Evolutionary conservation across 345 rosid species (phyloP).

Genomic region (Aegle marmelos): DNA sequence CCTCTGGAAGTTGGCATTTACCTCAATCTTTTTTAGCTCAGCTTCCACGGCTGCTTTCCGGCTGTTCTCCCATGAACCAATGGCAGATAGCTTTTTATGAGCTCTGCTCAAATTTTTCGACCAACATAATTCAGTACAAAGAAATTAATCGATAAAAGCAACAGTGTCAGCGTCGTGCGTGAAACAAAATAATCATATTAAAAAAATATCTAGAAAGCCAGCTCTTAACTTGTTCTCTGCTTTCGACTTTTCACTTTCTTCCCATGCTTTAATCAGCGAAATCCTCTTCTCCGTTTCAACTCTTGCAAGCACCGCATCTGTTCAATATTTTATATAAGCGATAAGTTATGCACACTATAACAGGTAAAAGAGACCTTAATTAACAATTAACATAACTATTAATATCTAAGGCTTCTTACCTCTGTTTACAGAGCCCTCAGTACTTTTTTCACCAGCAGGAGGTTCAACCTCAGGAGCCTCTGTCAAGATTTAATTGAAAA

Average conservation of each 20-base stretch:
- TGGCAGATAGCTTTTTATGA: slow-evolving; percentile 53
- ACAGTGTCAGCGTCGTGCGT: neutral
- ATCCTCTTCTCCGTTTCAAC: slow-evolving; percentile 73
- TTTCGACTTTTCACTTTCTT: slow-evolving; percentile 89
- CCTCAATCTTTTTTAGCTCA: slow-evolving; percentile 61
- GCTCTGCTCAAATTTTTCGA: slow-evolving; percentile 43
- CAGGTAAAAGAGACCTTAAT: neutral
- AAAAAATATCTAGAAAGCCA: neutral
- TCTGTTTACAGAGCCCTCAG: slow-evolving; percentile 49
- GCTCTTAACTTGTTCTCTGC: slow-evolving; percentile 73
- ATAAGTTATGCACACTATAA: neutral
- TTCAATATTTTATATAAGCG: neutral
- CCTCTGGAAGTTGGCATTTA: slow-evolving; percentile 1
- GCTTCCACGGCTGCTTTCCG: slow-evolving; percentile 61
- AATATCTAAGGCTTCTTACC: slow-evolving; percentile 29
- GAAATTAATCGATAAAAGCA: neutral
- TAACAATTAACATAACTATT: neutral
- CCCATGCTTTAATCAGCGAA: slow-evolving; percentile 91
- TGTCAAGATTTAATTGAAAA: slow-evolving; percentile 16
- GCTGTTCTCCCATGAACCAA: slow-evolving; percentile 69
- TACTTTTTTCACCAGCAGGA: slow-evolving; percentile 28
- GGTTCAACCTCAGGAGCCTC: slow-evolving; percentile 35
- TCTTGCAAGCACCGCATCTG: slow-evolving; percentile 75
- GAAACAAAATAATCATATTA: neutral
- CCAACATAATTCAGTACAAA: neutral